Conservation (phyloP, 768 basidiomycete species). For the Arthromyces matolae region DNA sequence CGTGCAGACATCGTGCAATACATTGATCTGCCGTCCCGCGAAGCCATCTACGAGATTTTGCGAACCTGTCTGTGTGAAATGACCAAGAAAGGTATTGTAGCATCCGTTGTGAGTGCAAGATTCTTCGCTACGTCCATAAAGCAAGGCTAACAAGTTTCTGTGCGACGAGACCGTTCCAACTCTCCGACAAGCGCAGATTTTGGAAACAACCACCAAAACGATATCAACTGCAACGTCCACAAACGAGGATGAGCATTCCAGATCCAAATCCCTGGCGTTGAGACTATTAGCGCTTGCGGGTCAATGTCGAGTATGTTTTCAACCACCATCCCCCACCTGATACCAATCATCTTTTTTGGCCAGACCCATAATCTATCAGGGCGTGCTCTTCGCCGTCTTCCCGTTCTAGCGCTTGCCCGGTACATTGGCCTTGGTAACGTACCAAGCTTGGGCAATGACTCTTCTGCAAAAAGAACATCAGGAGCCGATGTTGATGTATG, state of each 20-base stretch:
- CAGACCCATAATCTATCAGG: slow-evolving; percentile 86
- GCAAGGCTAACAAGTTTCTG: slow-evolving; percentile 7
- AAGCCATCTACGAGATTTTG: slow-evolving; percentile 92
- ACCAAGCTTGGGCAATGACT: slow-evolving; percentile 1
- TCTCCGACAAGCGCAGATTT: slow-evolving; percentile 57
- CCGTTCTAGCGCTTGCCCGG: slow-evolving; percentile 86
- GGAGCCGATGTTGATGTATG: slow-evolving; percentile 59
- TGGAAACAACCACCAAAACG: slow-evolving; percentile 41
- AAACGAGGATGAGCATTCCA: slow-evolving; percentile 37
- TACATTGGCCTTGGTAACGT: slow-evolving; percentile 62
- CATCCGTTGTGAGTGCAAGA: slow-evolving; percentile 47
- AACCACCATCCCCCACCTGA: not conserved
- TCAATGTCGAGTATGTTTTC: slow-evolving; percentile 69
- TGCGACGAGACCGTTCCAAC: slow-evolving; percentile 52
- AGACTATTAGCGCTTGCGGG: slow-evolving; percentile 66
- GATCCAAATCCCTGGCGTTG: slow-evolving; percentile 50
- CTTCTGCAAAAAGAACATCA: slow-evolving; percentile 4
- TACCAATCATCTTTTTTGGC: not conserved
- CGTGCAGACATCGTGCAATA: slow-evolving; percentile 97
- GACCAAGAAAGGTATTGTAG: slow-evolving; percentile 66
- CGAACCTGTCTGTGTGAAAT: slow-evolving; percentile 80
- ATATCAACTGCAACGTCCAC: slow-evolving; percentile 8
- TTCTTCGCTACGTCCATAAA: not conserved
- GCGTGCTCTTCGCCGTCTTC: slow-evolving; percentile 86
- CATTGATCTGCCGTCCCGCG: slow-evolving; percentile 84